phyloP scores from a whole-genome alignment of 805 yeast genomes.

The Candida hungchunana region DNA sequence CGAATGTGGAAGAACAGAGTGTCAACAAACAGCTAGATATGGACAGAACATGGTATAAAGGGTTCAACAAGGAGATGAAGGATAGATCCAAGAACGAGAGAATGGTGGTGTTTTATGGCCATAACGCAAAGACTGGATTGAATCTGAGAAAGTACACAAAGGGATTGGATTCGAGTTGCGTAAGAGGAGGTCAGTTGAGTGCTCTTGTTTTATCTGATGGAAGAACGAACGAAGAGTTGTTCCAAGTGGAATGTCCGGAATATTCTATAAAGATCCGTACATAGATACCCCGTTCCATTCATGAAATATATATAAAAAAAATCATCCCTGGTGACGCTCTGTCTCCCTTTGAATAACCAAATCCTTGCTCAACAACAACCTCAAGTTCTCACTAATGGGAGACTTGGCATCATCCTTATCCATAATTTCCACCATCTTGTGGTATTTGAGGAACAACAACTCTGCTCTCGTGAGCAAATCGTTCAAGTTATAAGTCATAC shows the following conservation, averaged over 20 bases:
- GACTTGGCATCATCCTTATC: slow-evolving; percentile 37
- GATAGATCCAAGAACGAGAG: slow-evolving; percentile 27
- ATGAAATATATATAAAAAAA: not conserved
- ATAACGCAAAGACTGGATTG: slow-evolving; percentile 79
- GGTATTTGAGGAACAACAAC: slow-evolving; percentile 72
- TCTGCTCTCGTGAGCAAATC: slow-evolving; percentile 84
- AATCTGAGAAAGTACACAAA: slow-evolving; percentile 58
- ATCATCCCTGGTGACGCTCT: slow-evolving; percentile 23
- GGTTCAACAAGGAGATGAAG: slow-evolving; percentile 23
- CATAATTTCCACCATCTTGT: slow-evolving; percentile 72
- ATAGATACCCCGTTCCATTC: no score
- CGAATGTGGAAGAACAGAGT: slow-evolving; percentile 36
- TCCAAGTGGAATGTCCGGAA: slow-evolving; percentile 15
- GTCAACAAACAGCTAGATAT: slow-evolving; percentile 64
- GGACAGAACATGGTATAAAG: slow-evolving; percentile 57
- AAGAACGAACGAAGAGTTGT: slow-evolving; percentile 7
- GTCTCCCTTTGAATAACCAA: slow-evolving; percentile 61
- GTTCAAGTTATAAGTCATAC: slow-evolving; percentile 68
- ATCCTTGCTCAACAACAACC: slow-evolving; percentile 56
- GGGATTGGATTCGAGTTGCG: slow-evolving; percentile 85
- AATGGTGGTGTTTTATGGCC: slow-evolving; percentile 71
- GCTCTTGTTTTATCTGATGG: slow-evolving; percentile 39
- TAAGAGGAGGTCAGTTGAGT: slow-evolving; percentile 62
- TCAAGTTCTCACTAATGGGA: slow-evolving; percentile 45
- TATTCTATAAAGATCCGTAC: slow-evolving; percentile 2